Evolutionary conservation across 768 basidiomycete species (phyloP), one percentile per base, ranked within the genome.

Genomic region (Suillus tomentosus): DNA sequence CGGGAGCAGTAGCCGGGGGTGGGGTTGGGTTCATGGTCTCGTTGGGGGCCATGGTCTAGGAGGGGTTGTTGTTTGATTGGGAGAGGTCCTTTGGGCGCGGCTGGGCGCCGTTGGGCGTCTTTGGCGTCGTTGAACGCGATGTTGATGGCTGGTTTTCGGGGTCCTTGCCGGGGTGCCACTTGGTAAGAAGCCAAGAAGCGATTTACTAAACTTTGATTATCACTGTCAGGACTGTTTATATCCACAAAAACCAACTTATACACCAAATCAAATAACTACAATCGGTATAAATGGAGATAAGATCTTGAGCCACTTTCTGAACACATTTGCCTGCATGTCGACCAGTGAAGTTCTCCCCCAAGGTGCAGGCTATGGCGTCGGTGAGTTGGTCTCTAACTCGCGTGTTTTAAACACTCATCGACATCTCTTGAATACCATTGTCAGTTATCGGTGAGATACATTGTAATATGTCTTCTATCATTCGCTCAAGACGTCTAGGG

Each of bases 351-450:
- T 89, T 31, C 81, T 93, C 57, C 92, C 92, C 27, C 88, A 91
- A 78, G 91, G 89, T 40, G 92, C 91, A 15, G 92, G 93, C 42
- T 94, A 94, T 81, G 92, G 92, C 50, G 91, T 91, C 63, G 88
- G 90, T 90, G 68, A 68, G 84, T 73, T 36, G 34, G 17, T 58
- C 31, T 22, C 13, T 40, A 27, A 62, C 47, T 60, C 51, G 27
- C 61, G 50, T 7, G 58, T 65, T 39, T 4, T 34, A 61, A 48
- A 57, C 7, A 50, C 37, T 61, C 37, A 51, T 22, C 24, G 24
- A 24, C 24, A 24, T 24, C 24, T 24, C 59, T 59, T 48, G 56
- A 10, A 19, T 62, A 57, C 27, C 1, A 17, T 53, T 24, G 27
- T 56, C 67, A 86, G 85, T 86, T 66, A 80, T 87, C 62, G 85